Conservation (phyloP, 495 filamentous ascomycete genomes). For the Penicillium robsamsonii region DNA sequence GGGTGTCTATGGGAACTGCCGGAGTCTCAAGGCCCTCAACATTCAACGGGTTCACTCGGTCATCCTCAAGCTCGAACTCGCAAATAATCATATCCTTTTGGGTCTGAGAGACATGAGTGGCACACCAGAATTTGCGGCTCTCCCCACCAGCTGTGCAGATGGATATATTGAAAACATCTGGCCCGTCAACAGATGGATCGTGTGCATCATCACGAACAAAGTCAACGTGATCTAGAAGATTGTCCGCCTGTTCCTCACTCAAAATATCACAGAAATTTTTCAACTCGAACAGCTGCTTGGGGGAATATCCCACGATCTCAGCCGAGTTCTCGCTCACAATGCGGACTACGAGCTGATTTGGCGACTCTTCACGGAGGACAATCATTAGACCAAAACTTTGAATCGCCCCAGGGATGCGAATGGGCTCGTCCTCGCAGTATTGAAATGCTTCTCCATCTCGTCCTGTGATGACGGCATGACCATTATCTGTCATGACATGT, state of each 20-base stretch:
- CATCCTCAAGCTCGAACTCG: constrained; percentile 90
- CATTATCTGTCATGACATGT: constrained; percentile 74
- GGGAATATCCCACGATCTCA: constrained; percentile 73
- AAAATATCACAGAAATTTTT: constrained; percentile 77
- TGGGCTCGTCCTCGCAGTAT: constrained; percentile 91
- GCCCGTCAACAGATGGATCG: constrained; percentile 70
- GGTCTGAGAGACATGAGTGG: constrained; percentile 67
- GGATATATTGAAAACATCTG: constrained; percentile 81
- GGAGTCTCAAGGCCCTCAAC: constrained; percentile 55
- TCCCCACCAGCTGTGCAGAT: constrained; percentile 54
- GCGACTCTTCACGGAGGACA: constrained; percentile 68
- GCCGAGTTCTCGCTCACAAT: constrained; percentile 86
- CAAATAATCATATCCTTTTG: constrained; percentile 76
- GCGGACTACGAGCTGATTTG: constrained; percentile 66
- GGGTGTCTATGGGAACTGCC: constrained; percentile 67
- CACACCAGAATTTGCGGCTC: constrained; percentile 79
- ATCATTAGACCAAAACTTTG: constrained; percentile 81
- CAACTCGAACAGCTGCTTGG: constrained; percentile 71
- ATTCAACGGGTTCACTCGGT: constrained; percentile 65
- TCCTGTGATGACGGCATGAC: constrained; percentile 84
- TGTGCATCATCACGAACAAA: constrained; percentile 74
- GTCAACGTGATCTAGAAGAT: constrained; percentile 80
- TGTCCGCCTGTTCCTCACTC: constrained; percentile 77
- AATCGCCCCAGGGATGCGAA: constrained; percentile 87
- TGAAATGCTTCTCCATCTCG: constrained; percentile 66